Conservation (phyloP, 257 asterid species). For the Fraxinus cuspidata region DNA sequence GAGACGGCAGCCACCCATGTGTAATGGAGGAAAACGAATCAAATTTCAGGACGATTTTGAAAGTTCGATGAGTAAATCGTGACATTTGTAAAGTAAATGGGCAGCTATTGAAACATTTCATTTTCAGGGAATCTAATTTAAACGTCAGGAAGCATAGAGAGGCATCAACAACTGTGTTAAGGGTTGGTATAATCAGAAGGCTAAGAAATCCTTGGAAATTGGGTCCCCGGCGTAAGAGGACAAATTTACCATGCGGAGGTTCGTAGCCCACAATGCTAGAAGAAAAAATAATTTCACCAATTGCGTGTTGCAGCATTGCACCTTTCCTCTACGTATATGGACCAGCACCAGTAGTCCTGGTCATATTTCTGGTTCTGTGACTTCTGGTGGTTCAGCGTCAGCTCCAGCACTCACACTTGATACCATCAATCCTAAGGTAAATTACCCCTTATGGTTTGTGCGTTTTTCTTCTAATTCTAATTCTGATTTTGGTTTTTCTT, state of each 20-base stretch:
- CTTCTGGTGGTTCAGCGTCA: slow-evolving; percentile 35
- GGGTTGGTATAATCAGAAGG: background rate
- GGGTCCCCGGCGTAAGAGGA: background rate
- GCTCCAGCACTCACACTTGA: slow-evolving; percentile 42
- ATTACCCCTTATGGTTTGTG: background rate
- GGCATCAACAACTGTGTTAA: background rate
- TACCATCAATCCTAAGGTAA: slow-evolving; percentile 46
- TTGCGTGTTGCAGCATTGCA: background rate
- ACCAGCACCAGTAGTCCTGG: slow-evolving; percentile 11
- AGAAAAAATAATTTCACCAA: background rate
- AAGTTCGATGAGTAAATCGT: too few relatives aligned
- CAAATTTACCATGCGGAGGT: slow-evolving; percentile 58
- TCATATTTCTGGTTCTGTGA: slow-evolving; percentile 34
- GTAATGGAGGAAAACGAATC: too few relatives aligned
- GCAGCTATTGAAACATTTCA: background rate
- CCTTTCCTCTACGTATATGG: slow-evolving; percentile 27
- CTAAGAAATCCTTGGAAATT: background rate
- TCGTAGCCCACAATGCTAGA: slow-evolving; percentile 52
- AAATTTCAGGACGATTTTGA: too few relatives aligned
- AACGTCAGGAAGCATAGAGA: background rate
- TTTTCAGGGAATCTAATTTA: background rate
- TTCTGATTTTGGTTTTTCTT: background rate
- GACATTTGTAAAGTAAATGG: too few relatives aligned
- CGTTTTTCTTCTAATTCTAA: background rate
- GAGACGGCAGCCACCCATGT: too few relatives aligned